A percentile compares a stretch with the other conserved stretches of the same genome.
Evolutionary conservation across 768 basidiomycete species (phyloP).

Genomic region (Rhizopogon roseolus): DNA sequence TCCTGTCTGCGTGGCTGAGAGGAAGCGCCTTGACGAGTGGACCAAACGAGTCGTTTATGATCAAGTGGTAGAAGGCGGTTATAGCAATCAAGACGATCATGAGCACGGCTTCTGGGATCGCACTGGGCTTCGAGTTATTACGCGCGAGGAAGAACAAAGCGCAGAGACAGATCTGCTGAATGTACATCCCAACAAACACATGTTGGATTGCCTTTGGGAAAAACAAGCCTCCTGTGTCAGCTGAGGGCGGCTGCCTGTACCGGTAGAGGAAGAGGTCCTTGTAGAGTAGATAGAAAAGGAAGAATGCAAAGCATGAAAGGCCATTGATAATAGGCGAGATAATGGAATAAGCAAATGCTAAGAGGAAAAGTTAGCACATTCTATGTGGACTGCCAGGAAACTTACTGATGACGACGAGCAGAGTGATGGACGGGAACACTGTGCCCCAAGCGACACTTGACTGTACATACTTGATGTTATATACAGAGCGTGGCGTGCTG

Average conservation of each 20-base stretch:
- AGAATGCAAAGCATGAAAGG: conserved; percentile 77
- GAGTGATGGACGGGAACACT: conserved; percentile 62
- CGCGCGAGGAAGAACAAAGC: conserved; percentile 89
- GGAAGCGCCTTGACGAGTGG: conserved; percentile 77
- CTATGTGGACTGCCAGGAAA: conserved; percentile 5
- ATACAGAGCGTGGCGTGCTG: conserved; percentile 85
- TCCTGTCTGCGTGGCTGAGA: conserved; percentile 70
- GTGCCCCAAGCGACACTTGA: conserved; percentile 74
- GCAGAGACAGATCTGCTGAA: conserved; percentile 80
- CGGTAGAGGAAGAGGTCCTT: conserved; percentile 85
- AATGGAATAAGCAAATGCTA: conserved; percentile 76
- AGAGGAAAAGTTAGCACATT: not conserved
- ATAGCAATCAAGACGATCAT: conserved; percentile 82
- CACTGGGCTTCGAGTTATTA: conserved; percentile 46
- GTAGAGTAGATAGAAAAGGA: conserved; percentile 77
- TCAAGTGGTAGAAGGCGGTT: conserved; percentile 72
- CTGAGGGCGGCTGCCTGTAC: conserved; percentile 59
- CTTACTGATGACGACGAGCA: conserved; percentile 80
- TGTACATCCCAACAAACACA: conserved; percentile 89
- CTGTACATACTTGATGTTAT: conserved; percentile 73
- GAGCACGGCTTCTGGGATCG: conserved; percentile 71
- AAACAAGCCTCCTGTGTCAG: conserved; percentile 90
- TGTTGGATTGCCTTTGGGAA: conserved; percentile 95
- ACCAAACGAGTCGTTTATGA: conserved; percentile 75
- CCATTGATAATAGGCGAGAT: conserved; percentile 95